These are phyloP conservation scores for Parmales sp. DNA, from an alignment of 108 stramenopile genomes.

Conservation along the genomic window DNA sequence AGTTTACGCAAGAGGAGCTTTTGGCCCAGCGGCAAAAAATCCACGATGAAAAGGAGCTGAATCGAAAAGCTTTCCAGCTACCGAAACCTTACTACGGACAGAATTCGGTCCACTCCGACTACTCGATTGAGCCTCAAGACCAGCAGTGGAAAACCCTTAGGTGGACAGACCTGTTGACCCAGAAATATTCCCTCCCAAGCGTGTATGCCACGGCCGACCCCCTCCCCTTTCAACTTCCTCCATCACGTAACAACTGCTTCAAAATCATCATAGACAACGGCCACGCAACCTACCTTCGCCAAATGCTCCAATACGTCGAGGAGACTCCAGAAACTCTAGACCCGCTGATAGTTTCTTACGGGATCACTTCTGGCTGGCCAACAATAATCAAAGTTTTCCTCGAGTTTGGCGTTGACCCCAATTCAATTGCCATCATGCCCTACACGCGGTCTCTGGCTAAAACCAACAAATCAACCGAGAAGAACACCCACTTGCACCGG, in stretches of 20 bases:
- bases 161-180: not conserved
- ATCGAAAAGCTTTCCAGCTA: not conserved
- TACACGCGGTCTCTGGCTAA: not conserved
- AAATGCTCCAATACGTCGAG: not conserved
- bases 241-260: slow-evolving; percentile 1
- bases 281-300: not conserved
- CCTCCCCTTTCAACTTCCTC: not conserved
- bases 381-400: not conserved
- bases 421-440: not conserved
- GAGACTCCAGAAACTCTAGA: not conserved
- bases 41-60: not conserved
- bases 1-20: not conserved
- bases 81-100: not conserved
- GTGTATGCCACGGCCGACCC: not conserved
- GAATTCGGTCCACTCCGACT: not conserved
- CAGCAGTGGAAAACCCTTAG: not conserved
- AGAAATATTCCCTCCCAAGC: not conserved
- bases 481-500: not conserved
- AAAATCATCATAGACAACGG: not conserved
- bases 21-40: not conserved
- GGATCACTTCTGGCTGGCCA: not conserved
- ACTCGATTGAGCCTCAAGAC: slow-evolving; percentile 1
- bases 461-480: not conserved
- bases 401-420: slow-evolving; percentile 1
- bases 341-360: not conserved